phyloP scores from a whole-genome alignment of 1,284 basidiomycete species.

The Marasmius sp. region DNA sequence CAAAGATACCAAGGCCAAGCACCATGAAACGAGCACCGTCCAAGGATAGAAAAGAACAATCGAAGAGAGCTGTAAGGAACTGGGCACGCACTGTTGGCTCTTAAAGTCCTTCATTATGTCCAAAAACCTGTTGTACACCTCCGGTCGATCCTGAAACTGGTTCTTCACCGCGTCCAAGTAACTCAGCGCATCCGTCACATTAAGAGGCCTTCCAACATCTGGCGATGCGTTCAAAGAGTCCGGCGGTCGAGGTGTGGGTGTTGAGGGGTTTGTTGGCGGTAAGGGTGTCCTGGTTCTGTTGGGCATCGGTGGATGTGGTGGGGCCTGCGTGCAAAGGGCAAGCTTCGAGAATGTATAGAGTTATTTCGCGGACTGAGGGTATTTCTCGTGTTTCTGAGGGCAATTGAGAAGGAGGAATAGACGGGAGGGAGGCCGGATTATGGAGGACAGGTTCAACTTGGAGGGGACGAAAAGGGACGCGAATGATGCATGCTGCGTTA shows the following conservation, averaged over 20 bases:
- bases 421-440: background rate
- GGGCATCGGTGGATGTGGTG: background rate
- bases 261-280: background rate
- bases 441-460: background rate
- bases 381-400: background rate
- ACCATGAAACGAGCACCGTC: background rate
- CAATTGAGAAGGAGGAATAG: background rate
- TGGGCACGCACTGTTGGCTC: constrained; percentile 78
- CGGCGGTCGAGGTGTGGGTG: background rate
- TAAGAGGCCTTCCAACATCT: constrained; percentile 53
- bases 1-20: background rate
- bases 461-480: background rate
- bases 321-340: background rate
- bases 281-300: background rate
- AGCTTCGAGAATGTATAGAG: background rate
- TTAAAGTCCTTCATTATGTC: constrained; percentile 99
- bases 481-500: background rate
- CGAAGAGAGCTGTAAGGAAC: too few relatives aligned
- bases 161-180: constrained; percentile 97
- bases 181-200: constrained; percentile 91
- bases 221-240: constrained; percentile 14
- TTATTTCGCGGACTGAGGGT: background rate
- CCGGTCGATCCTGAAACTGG: constrained; percentile 89
- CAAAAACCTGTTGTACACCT: constrained; percentile 96
- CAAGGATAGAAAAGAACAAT: too few relatives aligned